phyloP scores from a whole-genome alignment of 2,329 filamentous ascomycete species.

The Emmonsia crescens region DNA sequence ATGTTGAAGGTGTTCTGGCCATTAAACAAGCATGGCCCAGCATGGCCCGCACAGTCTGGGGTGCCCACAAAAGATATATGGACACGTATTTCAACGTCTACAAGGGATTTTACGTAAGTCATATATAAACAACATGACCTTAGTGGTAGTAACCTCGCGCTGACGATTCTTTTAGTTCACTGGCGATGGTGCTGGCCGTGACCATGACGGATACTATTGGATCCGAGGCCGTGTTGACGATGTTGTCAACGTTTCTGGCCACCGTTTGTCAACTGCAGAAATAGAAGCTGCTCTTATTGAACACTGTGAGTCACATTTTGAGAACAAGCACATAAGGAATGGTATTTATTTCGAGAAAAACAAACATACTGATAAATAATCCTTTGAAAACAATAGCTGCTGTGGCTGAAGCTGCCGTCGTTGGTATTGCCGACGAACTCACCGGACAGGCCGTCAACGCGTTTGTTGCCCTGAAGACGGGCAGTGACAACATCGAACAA shows the following conservation, averaged over 20 bases:
- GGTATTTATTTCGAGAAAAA: not conserved
- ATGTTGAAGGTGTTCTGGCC: conserved; percentile 90
- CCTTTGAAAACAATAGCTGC: conserved; percentile 35
- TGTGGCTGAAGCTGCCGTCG: conserved; percentile 89
- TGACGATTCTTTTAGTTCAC: conserved; percentile 33
- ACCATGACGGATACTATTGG: conserved; percentile 99
- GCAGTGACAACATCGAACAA: conserved; percentile 50
- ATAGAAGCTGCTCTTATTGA: conserved; percentile 96
- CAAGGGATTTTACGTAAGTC: conserved; percentile 87
- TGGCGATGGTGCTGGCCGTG: conserved; percentile 79
- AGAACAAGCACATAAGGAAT: not conserved
- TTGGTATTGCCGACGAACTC: conserved; percentile 84
- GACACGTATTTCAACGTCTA: conserved; percentile 97
- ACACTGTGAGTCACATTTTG: conserved; percentile 46
- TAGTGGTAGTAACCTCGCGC: not conserved
- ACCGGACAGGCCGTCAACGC: conserved; percentile 96
- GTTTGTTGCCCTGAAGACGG: conserved; percentile 86
- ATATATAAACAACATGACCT: not conserved
- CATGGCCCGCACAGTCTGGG: conserved; percentile 97
- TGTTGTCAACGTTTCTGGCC: conserved; percentile 94
- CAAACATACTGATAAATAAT: conserved; percentile 13
- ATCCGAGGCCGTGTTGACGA: conserved; percentile 97
- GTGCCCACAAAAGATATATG: conserved; percentile 96
- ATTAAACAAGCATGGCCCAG: conserved; percentile 98
- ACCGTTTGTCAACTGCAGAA: conserved; percentile 91